These are phyloP conservation scores for Obba rivulosa DNA, from an alignment of 768 basidiomycete species.

Conservation along the genomic window DNA sequence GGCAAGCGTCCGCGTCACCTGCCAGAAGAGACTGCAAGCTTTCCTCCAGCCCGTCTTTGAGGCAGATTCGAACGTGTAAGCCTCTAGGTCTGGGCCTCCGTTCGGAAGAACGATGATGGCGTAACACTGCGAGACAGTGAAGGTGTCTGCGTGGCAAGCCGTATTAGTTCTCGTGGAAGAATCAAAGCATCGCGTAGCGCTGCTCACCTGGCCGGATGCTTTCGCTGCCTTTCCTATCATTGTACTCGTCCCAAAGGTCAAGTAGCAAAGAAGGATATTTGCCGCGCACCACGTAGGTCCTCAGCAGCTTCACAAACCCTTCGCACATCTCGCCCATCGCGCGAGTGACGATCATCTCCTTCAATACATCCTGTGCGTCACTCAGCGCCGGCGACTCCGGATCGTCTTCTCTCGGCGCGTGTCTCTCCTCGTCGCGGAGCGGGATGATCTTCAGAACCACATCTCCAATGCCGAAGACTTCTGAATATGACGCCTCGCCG, in stretches of 20 bases:
- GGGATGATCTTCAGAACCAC: conserved; percentile 92
- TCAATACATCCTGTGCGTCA: conserved; percentile 70
- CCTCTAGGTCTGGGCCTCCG: conserved; percentile 87
- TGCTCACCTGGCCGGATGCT: conserved; percentile 77
- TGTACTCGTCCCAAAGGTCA: conserved; percentile 83
- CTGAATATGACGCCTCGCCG: conserved; percentile 95
- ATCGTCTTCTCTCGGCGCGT: conserved; percentile 17
- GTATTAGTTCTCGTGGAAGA: background rate
- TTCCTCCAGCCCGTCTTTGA: conserved; percentile 73
- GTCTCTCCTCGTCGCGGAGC: conserved; percentile 45
- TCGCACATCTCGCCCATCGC: conserved; percentile 72
- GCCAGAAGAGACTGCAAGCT: conserved; percentile 88
- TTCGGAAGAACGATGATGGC: conserved; percentile 88
- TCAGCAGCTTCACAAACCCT: conserved; percentile 77
- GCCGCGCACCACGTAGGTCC: conserved; percentile 84
- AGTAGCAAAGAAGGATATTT: conserved; percentile 77
- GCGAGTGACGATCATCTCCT: conserved; percentile 73
- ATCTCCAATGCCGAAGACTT: conserved; percentile 88
- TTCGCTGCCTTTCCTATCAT: conserved; percentile 69
- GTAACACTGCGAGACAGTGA: conserved; percentile 75
- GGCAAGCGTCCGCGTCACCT: conserved; percentile 71
- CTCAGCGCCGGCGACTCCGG: conserved; percentile 61
- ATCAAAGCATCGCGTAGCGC: background rate
- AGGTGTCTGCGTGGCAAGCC: conserved; percentile 47
- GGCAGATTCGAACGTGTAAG: conserved; percentile 59